A percentile compares a stretch with the other conserved stretches of the same genome.
Evolutionary conservation across 176 grass and related monocot genomes (phyloP).

Genomic region (Zea luxurians): DNA sequence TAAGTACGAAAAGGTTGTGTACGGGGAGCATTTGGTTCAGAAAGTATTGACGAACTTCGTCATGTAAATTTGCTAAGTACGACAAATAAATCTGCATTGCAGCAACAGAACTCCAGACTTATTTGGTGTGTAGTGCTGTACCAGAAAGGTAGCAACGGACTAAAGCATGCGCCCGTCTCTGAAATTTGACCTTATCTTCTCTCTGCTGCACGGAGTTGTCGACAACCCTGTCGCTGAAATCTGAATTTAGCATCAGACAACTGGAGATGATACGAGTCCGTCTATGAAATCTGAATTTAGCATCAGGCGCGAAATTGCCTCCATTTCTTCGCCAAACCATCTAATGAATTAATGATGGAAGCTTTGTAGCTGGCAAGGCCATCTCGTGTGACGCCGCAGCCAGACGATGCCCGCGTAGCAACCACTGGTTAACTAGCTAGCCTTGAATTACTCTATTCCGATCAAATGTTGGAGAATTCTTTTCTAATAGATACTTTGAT

Average conservation of each 20-base stretch:
- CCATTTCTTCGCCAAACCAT: neutral
- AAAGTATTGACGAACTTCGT: constrained; percentile 76
- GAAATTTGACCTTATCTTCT: neutral
- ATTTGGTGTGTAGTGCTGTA: no score
- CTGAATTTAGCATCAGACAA: neutral
- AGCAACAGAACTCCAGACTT: no score
- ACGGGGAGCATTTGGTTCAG: constrained; percentile 73
- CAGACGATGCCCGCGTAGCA: no score
- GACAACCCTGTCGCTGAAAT: neutral
- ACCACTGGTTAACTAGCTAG: no score
- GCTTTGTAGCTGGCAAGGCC: no score
- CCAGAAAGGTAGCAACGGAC: no score
- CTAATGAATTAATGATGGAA: no score
- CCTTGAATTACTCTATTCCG: no score
- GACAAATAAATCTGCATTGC: neutral
- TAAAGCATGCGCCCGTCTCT: neutral
- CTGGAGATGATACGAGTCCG: neutral
- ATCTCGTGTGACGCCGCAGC: no score
- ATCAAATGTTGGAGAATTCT: no score
- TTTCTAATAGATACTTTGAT: no score
- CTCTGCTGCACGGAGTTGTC: no score
- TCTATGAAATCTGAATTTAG: neutral
- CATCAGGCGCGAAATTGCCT: neutral
- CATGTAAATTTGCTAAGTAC: constrained; percentile 27
- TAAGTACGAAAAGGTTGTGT: constrained; percentile 67